A percentile compares a stretch with the other conserved stretches of the same genome.
phyloP scores from a whole-genome alignment of 2,329 filamentous ascomycete genomes.

The Hypoxylon sp. region DNA sequence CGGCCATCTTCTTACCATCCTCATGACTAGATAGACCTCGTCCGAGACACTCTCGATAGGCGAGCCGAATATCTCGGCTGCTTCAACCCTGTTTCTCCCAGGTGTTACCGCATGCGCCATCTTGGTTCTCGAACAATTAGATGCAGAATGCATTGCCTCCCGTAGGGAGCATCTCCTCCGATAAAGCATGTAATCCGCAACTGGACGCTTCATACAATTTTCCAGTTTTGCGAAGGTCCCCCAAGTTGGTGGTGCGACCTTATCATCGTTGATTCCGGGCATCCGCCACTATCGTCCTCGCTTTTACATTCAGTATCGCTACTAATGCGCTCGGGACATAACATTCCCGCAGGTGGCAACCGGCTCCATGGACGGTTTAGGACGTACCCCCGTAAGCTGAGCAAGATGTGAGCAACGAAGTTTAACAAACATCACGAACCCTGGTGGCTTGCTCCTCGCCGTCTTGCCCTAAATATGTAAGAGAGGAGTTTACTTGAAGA shows the following conservation, averaged over 20 bases:
- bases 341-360: slow-evolving; percentile 24
- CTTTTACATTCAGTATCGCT: slow-evolving; percentile 16
- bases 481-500: slow-evolving; percentile 6
- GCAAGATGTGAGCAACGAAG: slow-evolving; percentile 8
- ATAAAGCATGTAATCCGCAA: slow-evolving; percentile 16
- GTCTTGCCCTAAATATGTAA: background rate
- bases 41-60: slow-evolving; percentile 39
- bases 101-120: slow-evolving; percentile 42
- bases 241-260: slow-evolving; percentile 28
- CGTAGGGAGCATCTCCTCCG: slow-evolving; percentile 10
- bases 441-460: slow-evolving; percentile 27
- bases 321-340: slow-evolving; percentile 19
- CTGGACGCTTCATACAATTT: slow-evolving; percentile 10
- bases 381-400: slow-evolving; percentile 26
- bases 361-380: slow-evolving; percentile 28
- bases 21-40: slow-evolving; percentile 16
- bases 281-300: slow-evolving; percentile 11
- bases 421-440: background rate
- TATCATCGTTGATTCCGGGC: slow-evolving; percentile 9
- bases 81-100: slow-evolving; percentile 35
- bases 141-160: slow-evolving; percentile 15
- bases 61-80: slow-evolving; percentile 37
- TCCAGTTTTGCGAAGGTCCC: slow-evolving; percentile 18
- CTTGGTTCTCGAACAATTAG: slow-evolving; percentile 37
- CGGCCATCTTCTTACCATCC: slow-evolving; percentile 27